Evolutionary conservation across 495 filamentous ascomycete species (phyloP).

Genomic region (Trichoderma virens): DNA sequence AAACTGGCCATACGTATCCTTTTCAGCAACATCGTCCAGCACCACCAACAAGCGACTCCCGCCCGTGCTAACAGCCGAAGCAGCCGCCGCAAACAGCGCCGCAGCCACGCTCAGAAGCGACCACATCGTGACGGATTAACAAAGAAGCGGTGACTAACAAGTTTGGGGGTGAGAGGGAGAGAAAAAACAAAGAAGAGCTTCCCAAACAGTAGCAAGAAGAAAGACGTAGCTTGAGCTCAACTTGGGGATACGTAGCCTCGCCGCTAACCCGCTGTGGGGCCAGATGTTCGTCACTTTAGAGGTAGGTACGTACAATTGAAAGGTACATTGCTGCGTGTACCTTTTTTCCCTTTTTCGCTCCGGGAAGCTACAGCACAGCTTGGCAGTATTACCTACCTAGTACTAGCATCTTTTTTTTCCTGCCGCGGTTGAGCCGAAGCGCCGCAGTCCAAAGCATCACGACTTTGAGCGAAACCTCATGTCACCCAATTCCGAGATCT

Average conservation of each 20-base stretch:
- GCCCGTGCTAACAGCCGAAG: slow-evolving; percentile 68
- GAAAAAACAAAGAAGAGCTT: slow-evolving; percentile 20
- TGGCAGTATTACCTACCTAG: too few species aligned
- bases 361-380: too few species aligned
- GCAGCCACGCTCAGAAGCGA: slow-evolving; percentile 64
- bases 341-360: too few species aligned
- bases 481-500: not conserved
- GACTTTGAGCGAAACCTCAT: not conserved
- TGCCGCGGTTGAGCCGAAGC: not conserved
- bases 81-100: slow-evolving; percentile 54
- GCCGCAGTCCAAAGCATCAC: not conserved
- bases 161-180: not conserved
- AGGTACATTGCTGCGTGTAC: not conserved
- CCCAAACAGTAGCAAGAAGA: slow-evolving; percentile 23
- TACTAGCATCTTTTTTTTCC: too few species aligned
- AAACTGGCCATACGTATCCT: slow-evolving; percentile 72
- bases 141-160: slow-evolving; percentile 28
- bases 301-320: not conserved
- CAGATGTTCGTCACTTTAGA: not conserved
- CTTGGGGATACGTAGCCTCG: slow-evolving; percentile 14
- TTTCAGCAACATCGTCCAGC: slow-evolving; percentile 72
- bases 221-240: too few species aligned
- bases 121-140: slow-evolving; percentile 49
- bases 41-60: slow-evolving; percentile 81
- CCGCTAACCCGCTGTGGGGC: not conserved